Evolutionary conservation across 225 moss, liverwort and hornwort genomes (phyloP).

Genomic region (Asterella californica): DNA sequence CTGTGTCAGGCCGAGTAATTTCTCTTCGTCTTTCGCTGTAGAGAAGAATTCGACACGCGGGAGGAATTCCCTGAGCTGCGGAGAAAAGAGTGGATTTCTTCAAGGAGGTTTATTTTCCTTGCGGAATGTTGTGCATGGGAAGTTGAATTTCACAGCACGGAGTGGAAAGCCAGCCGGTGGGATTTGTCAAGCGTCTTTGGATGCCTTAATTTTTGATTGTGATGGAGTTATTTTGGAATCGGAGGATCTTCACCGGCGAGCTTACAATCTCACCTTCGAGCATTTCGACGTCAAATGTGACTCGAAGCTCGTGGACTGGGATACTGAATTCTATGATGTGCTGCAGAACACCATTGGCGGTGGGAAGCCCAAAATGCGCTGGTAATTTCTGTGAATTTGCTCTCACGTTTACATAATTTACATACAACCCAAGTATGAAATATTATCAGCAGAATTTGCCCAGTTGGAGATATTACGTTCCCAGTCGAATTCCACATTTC

Average conservation of each 20-base stretch:
- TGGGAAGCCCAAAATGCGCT: constrained; percentile 96
- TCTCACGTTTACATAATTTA: no score
- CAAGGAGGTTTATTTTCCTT: background rate
- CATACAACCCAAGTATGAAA: no score
- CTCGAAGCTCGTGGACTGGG: constrained; percentile 53
- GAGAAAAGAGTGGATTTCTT: background rate
- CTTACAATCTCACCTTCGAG: constrained; percentile 84
- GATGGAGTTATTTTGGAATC: constrained; percentile 98
- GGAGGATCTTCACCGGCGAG: constrained; percentile 80
- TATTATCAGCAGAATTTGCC: no score
- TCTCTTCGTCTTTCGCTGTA: background rate
- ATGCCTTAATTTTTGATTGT: constrained; percentile 90
- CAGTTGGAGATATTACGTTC: no score
- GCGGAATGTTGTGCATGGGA: background rate
- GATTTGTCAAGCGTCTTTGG: constrained; percentile 40
- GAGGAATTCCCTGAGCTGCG: background rate
- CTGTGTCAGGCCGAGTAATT: background rate
- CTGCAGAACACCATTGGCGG: constrained; percentile 86
- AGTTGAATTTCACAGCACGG: background rate
- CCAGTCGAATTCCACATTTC: no score
- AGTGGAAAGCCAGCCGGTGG: background rate
- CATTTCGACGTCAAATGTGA: constrained; percentile 61
- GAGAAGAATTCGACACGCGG: background rate
- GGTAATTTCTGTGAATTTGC: constrained; percentile 28
- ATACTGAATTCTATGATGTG: constrained; percentile 80